These are phyloP conservation scores for Eucalyptus cladocalyx DNA, from an alignment of 345 rosid genomes.

Conservation along the genomic window DNA sequence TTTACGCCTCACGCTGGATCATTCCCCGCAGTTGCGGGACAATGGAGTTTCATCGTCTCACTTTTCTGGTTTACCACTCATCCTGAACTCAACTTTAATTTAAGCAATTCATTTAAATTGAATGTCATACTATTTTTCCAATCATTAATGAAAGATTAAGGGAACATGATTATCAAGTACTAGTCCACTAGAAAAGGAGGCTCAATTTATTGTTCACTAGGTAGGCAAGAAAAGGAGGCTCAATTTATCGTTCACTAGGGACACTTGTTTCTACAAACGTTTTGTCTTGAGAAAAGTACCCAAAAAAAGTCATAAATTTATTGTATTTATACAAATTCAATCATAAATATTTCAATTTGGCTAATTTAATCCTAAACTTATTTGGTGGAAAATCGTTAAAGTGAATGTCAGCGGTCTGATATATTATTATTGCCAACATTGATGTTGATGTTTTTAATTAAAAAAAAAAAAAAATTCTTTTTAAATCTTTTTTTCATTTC, in stretches of 20 bases:
- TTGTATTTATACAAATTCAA: accelerated
- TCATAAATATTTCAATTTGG: accelerated
- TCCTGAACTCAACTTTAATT: neutral
- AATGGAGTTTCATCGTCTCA: neutral
- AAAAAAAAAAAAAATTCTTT: no score
- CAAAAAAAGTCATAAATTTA: no score
- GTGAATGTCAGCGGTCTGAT: accelerated
- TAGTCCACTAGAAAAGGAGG: neutral
- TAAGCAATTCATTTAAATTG: neutral
- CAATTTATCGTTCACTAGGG: neutral
- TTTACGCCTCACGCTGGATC: neutral
- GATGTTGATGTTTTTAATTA: accelerated
- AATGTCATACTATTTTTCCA: neutral
- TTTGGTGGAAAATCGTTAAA: accelerated
- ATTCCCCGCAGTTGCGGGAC: neutral
- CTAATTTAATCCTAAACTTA: accelerated
- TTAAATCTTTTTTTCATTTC: accelerated
- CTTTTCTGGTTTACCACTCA: neutral
- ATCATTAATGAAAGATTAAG: neutral
- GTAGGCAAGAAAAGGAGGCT: neutral
- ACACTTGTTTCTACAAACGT: neutral
- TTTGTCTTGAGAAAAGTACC: accelerated
- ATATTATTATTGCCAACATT: accelerated
- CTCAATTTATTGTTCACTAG: neutral
- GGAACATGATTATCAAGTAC: neutral